These are phyloP conservation scores for Termitomyces sp. DNA, from an alignment of 768 basidiomycete genomes.

Conservation along the genomic window DNA sequence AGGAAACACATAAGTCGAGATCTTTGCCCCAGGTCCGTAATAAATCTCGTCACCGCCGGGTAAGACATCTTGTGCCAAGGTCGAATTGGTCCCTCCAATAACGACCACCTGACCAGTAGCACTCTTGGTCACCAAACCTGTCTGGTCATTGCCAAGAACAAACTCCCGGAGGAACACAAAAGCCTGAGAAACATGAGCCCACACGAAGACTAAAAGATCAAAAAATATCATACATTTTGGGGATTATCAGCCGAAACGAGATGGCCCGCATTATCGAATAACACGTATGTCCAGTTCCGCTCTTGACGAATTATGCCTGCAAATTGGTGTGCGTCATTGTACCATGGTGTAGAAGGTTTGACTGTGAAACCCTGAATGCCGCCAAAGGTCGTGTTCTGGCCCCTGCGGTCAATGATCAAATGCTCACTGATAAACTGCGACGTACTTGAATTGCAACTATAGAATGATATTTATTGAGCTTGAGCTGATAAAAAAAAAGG, in stretches of 20 bases:
- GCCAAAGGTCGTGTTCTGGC: conserved; percentile 73
- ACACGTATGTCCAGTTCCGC: conserved; percentile 55
- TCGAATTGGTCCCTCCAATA: conserved; percentile 44
- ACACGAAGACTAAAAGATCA: background rate
- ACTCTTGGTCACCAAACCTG: conserved; percentile 45
- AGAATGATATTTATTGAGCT: conserved; percentile 23
- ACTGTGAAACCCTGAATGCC: conserved; percentile 71
- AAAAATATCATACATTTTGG: conserved; percentile 25
- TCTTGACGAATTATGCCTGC: conserved; percentile 75
- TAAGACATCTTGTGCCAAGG: conserved; percentile 41
- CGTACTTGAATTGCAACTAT: conserved; percentile 52
- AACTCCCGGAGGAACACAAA: conserved; percentile 62
- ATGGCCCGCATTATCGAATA: conserved; percentile 38
- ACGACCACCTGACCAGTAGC: conserved; percentile 25
- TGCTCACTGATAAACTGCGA: background rate
- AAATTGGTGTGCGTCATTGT: conserved; percentile 49
- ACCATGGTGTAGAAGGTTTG: conserved; percentile 65
- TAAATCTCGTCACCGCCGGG: conserved; percentile 52
- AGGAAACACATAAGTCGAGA: conserved; percentile 51
- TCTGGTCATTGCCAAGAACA: conserved; percentile 54
- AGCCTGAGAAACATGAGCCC: conserved; percentile 33
- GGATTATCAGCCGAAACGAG: conserved; percentile 32
- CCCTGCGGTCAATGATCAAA: conserved; percentile 1
- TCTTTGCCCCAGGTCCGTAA: conserved; percentile 44
- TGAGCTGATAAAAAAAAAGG: background rate